Evolutionary conservation across 106 monocot genomes (phyloP).

Genomic region (Acorus calamus): DNA sequence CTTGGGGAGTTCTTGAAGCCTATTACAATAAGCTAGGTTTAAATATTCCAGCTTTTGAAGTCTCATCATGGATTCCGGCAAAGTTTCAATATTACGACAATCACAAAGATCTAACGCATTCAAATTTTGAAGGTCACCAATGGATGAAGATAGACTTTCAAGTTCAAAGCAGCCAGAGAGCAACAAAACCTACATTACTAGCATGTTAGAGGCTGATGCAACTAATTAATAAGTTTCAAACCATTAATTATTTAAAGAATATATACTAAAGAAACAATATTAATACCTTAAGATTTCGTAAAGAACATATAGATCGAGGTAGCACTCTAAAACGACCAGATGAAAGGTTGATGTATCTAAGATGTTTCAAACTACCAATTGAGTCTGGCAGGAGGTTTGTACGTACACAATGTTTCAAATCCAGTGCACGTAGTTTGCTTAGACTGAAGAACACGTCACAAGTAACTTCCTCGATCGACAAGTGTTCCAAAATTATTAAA

Average conservation of each 20-base stretch:
- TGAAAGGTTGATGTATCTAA: constrained; percentile 22
- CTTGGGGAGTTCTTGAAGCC: neutral
- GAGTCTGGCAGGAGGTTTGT: constrained; percentile 5
- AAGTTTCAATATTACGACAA: neutral
- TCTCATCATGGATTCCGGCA: neutral
- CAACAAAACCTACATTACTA: too few species aligned
- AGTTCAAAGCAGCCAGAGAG: too few species aligned
- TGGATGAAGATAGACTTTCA: too few species aligned
- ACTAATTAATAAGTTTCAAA: too few species aligned
- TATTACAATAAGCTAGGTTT: neutral
- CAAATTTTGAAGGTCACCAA: too few species aligned
- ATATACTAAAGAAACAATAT: too few species aligned
- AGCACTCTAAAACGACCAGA: neutral
- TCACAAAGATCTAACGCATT: too few species aligned
- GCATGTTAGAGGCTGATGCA: too few species aligned
- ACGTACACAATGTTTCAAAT: neutral
- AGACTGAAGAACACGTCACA: neutral
- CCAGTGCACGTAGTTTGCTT: constrained; percentile 12
- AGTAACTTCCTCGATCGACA: neutral
- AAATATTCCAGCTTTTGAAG: neutral
- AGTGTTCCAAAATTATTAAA: neutral
- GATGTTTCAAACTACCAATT: constrained; percentile 22
- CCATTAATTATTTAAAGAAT: too few species aligned
- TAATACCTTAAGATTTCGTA: too few species aligned
- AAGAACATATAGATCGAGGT: too few species aligned